Percentiles rank a stretch among this genome's conserved stretches.
Conservation (phyloP, 495 filamentous ascomycete genomes). For the Echria macrotheca region DNA sequence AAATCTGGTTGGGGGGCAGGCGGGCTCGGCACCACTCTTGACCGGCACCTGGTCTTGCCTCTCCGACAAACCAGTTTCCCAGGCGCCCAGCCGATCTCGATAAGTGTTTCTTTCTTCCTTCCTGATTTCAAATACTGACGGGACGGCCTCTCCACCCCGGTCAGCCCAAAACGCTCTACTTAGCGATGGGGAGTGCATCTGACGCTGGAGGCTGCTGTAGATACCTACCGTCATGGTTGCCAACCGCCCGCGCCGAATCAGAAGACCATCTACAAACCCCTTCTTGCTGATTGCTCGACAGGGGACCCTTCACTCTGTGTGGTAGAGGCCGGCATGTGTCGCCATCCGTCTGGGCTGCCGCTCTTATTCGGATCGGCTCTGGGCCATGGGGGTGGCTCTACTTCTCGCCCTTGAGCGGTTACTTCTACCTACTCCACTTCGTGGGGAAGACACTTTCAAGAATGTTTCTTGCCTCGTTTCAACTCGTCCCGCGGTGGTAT, state of each 20-base stretch:
- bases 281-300: neutral
- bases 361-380: neutral
- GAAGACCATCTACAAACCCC: neutral
- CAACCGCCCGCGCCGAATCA: slow-evolving; percentile 6
- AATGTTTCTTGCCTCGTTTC: neutral
- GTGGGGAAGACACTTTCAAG: too few species aligned
- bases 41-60: slow-evolving; percentile 13
- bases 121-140: slow-evolving; percentile 22
- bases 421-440: too few species aligned
- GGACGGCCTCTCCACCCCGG: slow-evolving; percentile 10
- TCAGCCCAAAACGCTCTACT: slow-evolving; percentile 9
- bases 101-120: slow-evolving; percentile 16
- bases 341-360: neutral
- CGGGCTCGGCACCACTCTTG: slow-evolving; percentile 10
- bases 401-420: neutral
- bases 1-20: slow-evolving; percentile 10
- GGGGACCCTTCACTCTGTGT: neutral
- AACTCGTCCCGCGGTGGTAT: neutral
- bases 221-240: neutral
- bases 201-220: slow-evolving; percentile 7
- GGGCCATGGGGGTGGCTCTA: neutral
- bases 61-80: slow-evolving; percentile 16
- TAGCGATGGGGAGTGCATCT: slow-evolving; percentile 9
- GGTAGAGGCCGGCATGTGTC: neutral
- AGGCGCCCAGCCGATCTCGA: slow-evolving; percentile 14